These are phyloP conservation scores for Aplosporella prunicola DNA, from an alignment of 2,329 filamentous ascomycete species.

Conservation along the genomic window DNA sequence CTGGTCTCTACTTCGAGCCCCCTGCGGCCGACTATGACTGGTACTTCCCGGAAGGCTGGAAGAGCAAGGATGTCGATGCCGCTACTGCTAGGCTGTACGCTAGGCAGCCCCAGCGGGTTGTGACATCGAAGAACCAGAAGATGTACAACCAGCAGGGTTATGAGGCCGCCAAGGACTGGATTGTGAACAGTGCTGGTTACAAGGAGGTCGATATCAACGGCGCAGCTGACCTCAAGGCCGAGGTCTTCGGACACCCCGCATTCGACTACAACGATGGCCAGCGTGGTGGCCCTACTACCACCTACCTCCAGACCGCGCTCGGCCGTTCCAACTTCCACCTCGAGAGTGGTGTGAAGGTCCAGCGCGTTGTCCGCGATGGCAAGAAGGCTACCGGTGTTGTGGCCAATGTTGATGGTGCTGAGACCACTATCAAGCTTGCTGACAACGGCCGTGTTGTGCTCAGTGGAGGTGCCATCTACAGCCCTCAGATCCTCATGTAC, in stretches of 20 bases:
- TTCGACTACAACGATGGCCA: conserved; percentile 43
- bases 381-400: conserved; percentile 36
- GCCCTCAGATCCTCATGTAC: conserved; percentile 27
- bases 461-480: conserved; percentile 26
- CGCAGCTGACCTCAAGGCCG: conserved; percentile 36
- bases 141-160: conserved; percentile 42
- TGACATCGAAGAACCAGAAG: conserved; percentile 37
- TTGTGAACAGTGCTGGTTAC: conserved; percentile 42
- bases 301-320: conserved; percentile 43
- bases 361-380: conserved; percentile 34
- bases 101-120: conserved; percentile 36
- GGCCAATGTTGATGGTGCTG: conserved; percentile 24
- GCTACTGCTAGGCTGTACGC: conserved; percentile 38
- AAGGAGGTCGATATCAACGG: conserved; percentile 40
- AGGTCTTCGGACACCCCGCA: conserved; percentile 40
- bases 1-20: conserved; percentile 45
- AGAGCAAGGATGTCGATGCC: conserved; percentile 38
- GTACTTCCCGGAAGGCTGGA: conserved; percentile 44
- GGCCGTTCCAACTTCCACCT: conserved; percentile 19
- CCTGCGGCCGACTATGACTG: conserved; percentile 44
- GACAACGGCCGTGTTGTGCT: conserved; percentile 26
- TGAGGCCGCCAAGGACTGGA: conserved; percentile 39
- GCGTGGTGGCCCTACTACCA: conserved; percentile 40
- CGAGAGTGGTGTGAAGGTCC: conserved; percentile 34
- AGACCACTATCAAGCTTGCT: conserved; percentile 22